These are phyloP conservation scores for Melanogaster broomeanus DNA, from an alignment of 768 basidiomycete genomes.

Conservation along the genomic window DNA sequence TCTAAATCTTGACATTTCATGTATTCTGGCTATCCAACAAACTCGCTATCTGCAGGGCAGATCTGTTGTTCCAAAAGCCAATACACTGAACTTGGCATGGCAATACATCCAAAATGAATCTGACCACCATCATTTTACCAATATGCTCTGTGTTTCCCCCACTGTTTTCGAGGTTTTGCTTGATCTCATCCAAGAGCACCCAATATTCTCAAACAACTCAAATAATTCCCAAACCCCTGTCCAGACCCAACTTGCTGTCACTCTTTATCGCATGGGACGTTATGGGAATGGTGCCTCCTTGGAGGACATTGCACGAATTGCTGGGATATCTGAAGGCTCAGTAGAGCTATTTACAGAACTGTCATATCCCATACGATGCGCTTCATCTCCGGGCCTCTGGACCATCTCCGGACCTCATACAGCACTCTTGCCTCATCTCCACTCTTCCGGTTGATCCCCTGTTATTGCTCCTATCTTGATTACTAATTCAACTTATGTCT, in stretches of 20 bases:
- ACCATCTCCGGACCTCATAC: no score
- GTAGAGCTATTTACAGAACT: slow-evolving; percentile 33
- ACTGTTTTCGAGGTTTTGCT: no score
- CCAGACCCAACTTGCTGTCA: slow-evolving; percentile 30
- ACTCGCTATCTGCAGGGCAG: slow-evolving; percentile 1
- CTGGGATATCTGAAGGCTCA: slow-evolving; percentile 27
- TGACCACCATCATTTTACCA: no score
- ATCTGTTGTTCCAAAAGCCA: slow-evolving; percentile 19
- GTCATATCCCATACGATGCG: no score
- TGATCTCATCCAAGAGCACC: slow-evolving; percentile 29
- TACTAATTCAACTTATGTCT: no score
- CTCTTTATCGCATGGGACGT: slow-evolving; percentile 29
- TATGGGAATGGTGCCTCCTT: slow-evolving; percentile 26
- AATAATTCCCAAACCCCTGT: slow-evolving; percentile 32
- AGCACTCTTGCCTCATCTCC: no score
- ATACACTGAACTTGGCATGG: slow-evolving; percentile 25
- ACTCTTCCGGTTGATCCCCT: no score
- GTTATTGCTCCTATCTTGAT: no score
- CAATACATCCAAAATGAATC: slow-evolving; percentile 29
- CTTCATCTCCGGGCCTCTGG: no score
- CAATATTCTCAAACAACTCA: slow-evolving; percentile 18
- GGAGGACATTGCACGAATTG: no score
- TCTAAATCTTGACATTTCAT: not conserved
- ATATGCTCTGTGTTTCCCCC: no score
- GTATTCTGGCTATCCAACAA: slow-evolving; percentile 2